Evolutionary conservation across 1,284 basidiomycete genomes (phyloP), one percentile per base, ranked within the genome.

Genomic region (Microbotryum lychnidis-dioicae): DNA sequence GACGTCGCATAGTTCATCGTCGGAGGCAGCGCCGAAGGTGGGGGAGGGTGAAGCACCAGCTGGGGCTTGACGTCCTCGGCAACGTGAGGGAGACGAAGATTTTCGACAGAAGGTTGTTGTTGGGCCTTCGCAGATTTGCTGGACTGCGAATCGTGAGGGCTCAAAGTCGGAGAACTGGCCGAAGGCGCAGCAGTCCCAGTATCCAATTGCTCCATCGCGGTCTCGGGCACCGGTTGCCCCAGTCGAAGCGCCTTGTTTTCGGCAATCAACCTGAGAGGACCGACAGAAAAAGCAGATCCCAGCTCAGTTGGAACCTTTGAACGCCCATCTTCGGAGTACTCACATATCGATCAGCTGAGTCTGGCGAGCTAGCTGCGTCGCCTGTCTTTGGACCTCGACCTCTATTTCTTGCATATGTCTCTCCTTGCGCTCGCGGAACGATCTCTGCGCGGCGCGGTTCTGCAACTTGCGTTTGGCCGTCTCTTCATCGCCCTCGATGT

Each of bases 401-500:
- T 69, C 67, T 3, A 69, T 42, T 1, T 69, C 67, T 3, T 54
- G 10, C 7, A 64, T 31, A 25, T 63, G 62, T 31, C 58, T 50
- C 50, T 69, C 67, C 49, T 67, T 69, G 31, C 67, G 61, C 53
- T 69, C 67, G 12, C 67, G 58, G 44, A 68, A 68, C 14, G 64
- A 62, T 1, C 67, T 37, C 44, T 68, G 67, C 7, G 67, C 67
- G 3, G 67, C 67, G 0, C 67, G 25, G 46, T 68, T 68, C 54
- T 68, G 67, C 46, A 68, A 23, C 49, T 66, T 68, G 52, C 67
- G 62, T 46, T 68, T 68, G 25, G 59, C 57, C 6, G 63, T 58
- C 14, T 55, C 53, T 49, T 66, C 65, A 29, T 63, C 53, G 9
- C 33, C 20, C n/a, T 58, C 50, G 54, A 47, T 58, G 20, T 37